These are phyloP conservation scores for Carex arenaria DNA, from an alignment of 202 grass and related monocot genomes.

Conservation along the genomic window DNA sequence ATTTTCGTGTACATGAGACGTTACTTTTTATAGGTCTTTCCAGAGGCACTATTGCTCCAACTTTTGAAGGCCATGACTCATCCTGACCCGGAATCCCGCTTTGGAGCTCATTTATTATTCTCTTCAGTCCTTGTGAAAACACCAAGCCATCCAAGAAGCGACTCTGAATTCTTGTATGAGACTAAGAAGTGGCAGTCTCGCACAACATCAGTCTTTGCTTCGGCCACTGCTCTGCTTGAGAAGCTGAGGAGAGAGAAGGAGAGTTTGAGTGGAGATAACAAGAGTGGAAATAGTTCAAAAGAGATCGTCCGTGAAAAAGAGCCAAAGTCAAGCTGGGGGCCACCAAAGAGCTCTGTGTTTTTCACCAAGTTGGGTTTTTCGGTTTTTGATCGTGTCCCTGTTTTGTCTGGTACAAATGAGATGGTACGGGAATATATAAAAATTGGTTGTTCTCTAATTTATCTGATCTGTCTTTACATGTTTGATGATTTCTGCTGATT, in stretches of 20 bases:
- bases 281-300: conserved; percentile 41
- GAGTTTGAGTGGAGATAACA: conserved; percentile 63
- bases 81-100: conserved; percentile 80
- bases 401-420: conserved; percentile 42
- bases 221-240: conserved; percentile 92
- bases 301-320: conserved; percentile 54
- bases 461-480: neutral
- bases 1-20: neutral
- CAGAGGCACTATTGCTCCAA: conserved; percentile 81
- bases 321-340: conserved; percentile 48
- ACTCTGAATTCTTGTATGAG: conserved; percentile 82
- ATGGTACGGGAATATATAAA: conserved; percentile 20
- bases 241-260: conserved; percentile 95
- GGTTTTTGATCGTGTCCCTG: conserved; percentile 50
- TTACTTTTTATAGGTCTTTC: conserved; percentile 68
- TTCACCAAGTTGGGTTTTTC: conserved; percentile 80
- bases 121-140: conserved; percentile 58
- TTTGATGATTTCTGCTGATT: neutral
- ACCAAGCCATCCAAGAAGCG: conserved; percentile 54
- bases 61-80: conserved; percentile 84
- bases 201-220: conserved; percentile 90
- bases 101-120: conserved; percentile 88
- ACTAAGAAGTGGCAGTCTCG: conserved; percentile 87
- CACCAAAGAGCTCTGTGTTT: conserved; percentile 55
- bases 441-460: neutral